Conservation (phyloP, 257 asterid genomes). For the Gentiana dahurica region DNA sequence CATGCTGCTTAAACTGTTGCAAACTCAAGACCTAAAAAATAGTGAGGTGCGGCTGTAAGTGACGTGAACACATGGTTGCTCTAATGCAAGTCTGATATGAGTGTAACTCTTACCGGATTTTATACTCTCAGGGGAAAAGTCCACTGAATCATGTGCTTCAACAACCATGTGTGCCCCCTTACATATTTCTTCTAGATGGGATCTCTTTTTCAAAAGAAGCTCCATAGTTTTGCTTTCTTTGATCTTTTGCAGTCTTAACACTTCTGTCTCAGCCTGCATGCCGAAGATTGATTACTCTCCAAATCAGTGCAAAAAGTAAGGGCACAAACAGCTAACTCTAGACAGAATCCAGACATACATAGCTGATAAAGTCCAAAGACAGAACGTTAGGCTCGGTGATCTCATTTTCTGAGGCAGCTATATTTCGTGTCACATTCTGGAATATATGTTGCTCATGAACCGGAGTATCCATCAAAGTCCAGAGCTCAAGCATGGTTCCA, state of each 20-base stretch:
- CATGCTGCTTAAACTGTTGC: no score
- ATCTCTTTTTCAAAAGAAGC: conserved; percentile 58
- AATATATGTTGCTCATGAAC: conserved; percentile 56
- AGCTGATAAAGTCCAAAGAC: conserved; percentile 42
- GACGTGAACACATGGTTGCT: no score
- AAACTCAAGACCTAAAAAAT: no score
- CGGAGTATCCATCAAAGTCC: conserved; percentile 89
- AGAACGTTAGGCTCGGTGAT: conserved; percentile 56
- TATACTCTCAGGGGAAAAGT: conserved; percentile 43
- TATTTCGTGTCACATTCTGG: conserved; percentile 44
- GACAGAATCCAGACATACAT: conserved; percentile 25
- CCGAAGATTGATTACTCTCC: not conserved
- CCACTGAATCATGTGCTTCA: conserved; percentile 34
- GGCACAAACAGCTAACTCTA: not conserved
- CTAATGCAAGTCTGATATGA: no score
- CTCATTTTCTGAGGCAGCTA: conserved; percentile 73
- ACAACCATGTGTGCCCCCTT: conserved; percentile 58
- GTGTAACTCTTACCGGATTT: conserved; percentile 46
- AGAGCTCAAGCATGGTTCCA: conserved; percentile 71
- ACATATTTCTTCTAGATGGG: conserved; percentile 57
- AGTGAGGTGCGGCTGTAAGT: no score
- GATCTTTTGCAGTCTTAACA: conserved; percentile 52
- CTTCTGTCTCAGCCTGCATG: conserved; percentile 71
- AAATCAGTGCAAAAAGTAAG: not conserved
- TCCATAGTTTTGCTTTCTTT: conserved; percentile 73